Evolutionary conservation across 768 basidiomycete genomes (phyloP).

Genomic region (Megacollybia marginata): DNA sequence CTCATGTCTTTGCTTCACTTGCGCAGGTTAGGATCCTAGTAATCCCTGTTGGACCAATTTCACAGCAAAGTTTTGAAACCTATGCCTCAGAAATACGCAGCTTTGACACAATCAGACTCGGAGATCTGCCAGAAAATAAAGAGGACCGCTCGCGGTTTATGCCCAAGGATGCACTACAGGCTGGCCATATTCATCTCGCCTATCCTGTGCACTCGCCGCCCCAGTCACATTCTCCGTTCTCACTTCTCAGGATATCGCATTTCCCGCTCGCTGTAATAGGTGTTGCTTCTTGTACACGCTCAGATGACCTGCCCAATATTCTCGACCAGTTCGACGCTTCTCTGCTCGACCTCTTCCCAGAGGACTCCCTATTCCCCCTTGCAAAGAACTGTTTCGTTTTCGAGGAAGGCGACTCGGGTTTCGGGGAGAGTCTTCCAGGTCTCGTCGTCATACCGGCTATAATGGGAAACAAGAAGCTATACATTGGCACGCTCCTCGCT

Average conservation of each 20-base stretch:
- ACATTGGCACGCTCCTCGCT: constrained; percentile 82
- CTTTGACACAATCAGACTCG: constrained; percentile 67
- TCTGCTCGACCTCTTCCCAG: constrained; percentile 60
- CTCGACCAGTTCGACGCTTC: constrained; percentile 60
- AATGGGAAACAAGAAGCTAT: constrained; percentile 84
- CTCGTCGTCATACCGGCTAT: constrained; percentile 74
- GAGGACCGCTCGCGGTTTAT: constrained; percentile 82
- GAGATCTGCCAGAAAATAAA: constrained; percentile 74
- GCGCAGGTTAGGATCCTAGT: constrained; percentile 83
- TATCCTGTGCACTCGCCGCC: constrained; percentile 73
- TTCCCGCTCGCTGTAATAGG: constrained; percentile 89
- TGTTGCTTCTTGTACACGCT: constrained; percentile 61
- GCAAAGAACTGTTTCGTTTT: constrained; percentile 83
- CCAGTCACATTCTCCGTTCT: constrained; percentile 57
- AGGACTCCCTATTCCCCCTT: constrained; percentile 64
- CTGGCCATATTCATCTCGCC: constrained; percentile 75
- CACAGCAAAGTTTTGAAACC: constrained; percentile 58
- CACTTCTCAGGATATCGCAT: constrained; percentile 70
- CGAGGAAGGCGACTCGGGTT: constrained; percentile 58
- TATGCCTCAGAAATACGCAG: constrained; percentile 69
- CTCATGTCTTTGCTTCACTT: constrained; percentile 69
- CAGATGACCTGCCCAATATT: constrained; percentile 44
- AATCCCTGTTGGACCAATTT: constrained; percentile 77
- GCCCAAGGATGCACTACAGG: constrained; percentile 61
- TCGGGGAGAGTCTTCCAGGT: constrained; percentile 50